These are phyloP conservation scores for Trametopsis cervina DNA, from an alignment of 768 basidiomycete genomes.

Conservation along the genomic window DNA sequence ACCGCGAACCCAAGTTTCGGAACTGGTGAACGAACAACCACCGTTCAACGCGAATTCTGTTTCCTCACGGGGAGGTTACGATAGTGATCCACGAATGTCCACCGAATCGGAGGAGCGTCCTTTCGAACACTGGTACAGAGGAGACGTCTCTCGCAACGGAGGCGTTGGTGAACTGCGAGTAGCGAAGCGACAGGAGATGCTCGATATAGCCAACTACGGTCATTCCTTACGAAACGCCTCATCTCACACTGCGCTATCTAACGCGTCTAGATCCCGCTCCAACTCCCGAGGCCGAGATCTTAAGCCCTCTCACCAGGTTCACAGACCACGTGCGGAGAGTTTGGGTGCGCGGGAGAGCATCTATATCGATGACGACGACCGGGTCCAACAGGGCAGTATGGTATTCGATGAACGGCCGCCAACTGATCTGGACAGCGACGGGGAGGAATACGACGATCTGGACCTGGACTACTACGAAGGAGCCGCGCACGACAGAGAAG, in stretches of 20 bases:
- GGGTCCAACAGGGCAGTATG: slow-evolving; percentile 35
- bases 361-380: slow-evolving; percentile 55
- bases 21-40: slow-evolving; percentile 55
- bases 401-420: slow-evolving; percentile 72
- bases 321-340: slow-evolving; percentile 62
- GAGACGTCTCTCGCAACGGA: slow-evolving; percentile 79
- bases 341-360: slow-evolving; percentile 55
- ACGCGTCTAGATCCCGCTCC: slow-evolving; percentile 16
- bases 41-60: slow-evolving; percentile 48
- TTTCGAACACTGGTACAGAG: slow-evolving; percentile 88
- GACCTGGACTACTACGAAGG: slow-evolving; percentile 13
- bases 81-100: slow-evolving; percentile 42
- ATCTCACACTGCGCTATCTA: slow-evolving; percentile 12
- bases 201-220: slow-evolving; percentile 83
- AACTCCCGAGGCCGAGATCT: slow-evolving; percentile 23
- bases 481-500: slow-evolving; percentile 3
- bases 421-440: slow-evolving; percentile 63
- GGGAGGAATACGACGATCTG: slow-evolving; percentile 27
- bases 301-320: slow-evolving; percentile 8
- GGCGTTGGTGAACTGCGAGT: slow-evolving; percentile 83
- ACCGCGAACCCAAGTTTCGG: slow-evolving; percentile 34
- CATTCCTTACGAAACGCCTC: slow-evolving; percentile 40
- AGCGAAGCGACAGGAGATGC: slow-evolving; percentile 72
- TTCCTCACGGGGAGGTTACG: slow-evolving; percentile 32
- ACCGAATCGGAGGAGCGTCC: slow-evolving; percentile 76